Evolutionary conservation across 176 grass and related monocot genomes (phyloP).

Genomic region (Chrysopogon serrulatus): DNA sequence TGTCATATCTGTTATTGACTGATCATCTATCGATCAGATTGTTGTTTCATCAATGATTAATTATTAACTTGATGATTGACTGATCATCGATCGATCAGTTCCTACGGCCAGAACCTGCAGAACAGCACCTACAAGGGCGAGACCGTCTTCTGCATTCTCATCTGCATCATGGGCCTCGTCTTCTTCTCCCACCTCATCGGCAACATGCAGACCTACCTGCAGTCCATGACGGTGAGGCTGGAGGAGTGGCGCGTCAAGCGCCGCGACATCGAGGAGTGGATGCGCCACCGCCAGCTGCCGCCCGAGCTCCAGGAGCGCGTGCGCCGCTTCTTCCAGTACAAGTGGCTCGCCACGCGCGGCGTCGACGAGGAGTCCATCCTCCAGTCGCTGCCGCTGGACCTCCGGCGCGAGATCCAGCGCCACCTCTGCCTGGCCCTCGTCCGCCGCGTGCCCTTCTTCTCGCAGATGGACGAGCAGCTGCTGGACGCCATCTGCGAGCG

Average conservation of each 20-base stretch:
- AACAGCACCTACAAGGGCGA: slow-evolving; percentile 84
- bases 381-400: slow-evolving; percentile 73
- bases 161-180: slow-evolving; percentile 90
- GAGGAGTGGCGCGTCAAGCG: slow-evolving; percentile 97
- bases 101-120: slow-evolving; percentile 79
- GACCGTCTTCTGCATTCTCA: slow-evolving; percentile 84
- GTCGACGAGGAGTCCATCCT: slow-evolving; percentile 94
- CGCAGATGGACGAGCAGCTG: slow-evolving; percentile 95
- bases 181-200: slow-evolving; percentile 98
- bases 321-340: slow-evolving; percentile 88
- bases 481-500: slow-evolving; percentile 96
- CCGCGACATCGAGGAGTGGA: slow-evolving; percentile 92
- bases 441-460: slow-evolving; percentile 94
- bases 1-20: too few species aligned
- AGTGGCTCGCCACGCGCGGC: slow-evolving; percentile 88
- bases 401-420: slow-evolving; percentile 93
- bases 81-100: slow-evolving; percentile 54
- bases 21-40: too few species aligned
- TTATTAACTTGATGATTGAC: too few species aligned
- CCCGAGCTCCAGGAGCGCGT: slow-evolving; percentile 80
- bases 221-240: slow-evolving; percentile 75
- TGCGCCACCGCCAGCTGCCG: slow-evolving; percentile 91
- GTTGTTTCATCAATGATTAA: too few species aligned
- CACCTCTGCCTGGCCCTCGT: slow-evolving; percentile 91
- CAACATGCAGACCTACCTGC: slow-evolving; percentile 98